Evolutionary conservation across 306 rosid genomes (phyloP).

Genomic region (Citrullus colocynthis): DNA sequence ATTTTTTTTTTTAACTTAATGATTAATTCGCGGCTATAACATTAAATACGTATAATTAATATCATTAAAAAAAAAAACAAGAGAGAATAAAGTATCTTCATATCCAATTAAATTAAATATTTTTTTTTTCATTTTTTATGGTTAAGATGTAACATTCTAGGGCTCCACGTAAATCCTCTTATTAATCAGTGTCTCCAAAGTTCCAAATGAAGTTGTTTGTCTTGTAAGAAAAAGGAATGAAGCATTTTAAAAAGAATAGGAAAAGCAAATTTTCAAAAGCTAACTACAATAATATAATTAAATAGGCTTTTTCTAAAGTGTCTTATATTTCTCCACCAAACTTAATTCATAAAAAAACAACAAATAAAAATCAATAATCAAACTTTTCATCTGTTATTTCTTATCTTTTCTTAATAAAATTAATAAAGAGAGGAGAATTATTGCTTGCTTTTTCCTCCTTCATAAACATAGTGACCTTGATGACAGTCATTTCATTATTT

Average conservation of each 20-base stretch:
- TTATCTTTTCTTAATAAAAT: background rate
- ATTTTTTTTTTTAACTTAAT: too few relatives aligned
- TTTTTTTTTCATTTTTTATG: background rate
- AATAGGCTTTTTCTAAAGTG: background rate
- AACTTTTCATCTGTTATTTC: background rate
- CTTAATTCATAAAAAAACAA: too few relatives aligned
- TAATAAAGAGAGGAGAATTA: background rate
- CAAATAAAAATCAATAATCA: too few relatives aligned
- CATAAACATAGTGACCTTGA: background rate
- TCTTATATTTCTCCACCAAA: background rate
- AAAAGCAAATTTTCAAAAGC: too few relatives aligned
- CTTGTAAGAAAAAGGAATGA: background rate
- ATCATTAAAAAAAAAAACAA: too few relatives aligned
- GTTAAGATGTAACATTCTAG: background rate
- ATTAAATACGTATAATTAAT: too few relatives aligned
- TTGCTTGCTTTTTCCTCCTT: background rate
- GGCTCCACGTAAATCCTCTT: background rate
- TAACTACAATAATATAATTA: background rate
- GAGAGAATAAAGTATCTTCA: too few relatives aligned
- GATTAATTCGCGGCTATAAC: too few relatives aligned
- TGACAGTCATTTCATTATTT: background rate
- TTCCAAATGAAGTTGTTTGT: background rate
- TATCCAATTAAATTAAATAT: too few relatives aligned
- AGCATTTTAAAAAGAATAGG: background rate
- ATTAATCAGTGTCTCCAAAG: background rate